Percentiles rank a stretch among this genome's conserved stretches.
Evolutionary conservation across 2,329 filamentous ascomycete genomes (phyloP).

Genomic region (Epicoccum nigrum): DNA sequence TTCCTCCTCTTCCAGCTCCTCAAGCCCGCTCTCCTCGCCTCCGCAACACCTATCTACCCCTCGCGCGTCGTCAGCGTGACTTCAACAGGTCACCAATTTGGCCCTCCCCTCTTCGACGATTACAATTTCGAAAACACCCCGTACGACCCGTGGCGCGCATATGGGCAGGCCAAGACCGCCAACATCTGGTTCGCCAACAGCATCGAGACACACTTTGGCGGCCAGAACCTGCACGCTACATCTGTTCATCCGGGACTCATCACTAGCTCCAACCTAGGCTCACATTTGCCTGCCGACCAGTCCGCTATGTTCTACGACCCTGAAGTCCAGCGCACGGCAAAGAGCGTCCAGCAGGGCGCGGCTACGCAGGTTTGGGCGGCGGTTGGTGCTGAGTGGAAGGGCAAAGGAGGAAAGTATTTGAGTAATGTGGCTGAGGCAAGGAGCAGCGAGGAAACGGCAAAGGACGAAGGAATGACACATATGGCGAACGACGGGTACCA

Average conservation of each 20-base stretch:
- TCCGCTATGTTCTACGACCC: constrained; percentile 9
- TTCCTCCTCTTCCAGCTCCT: constrained; percentile 62
- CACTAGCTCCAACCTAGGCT: constrained; percentile 14
- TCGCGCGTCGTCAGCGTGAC: constrained; percentile 58
- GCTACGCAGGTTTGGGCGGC: constrained; percentile 50
- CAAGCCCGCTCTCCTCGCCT: constrained; percentile 51
- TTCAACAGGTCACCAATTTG: constrained; percentile 47
- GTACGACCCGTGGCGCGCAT: constrained; percentile 50
- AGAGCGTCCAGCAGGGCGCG: constrained; percentile 47
- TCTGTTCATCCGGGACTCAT: constrained; percentile 31
- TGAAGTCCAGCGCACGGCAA: constrained; percentile 24
- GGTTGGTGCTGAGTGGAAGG: constrained; percentile 39
- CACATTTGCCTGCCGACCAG: constrained; percentile 11
- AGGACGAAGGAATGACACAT: constrained; percentile 13
- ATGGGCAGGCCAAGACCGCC: constrained; percentile 58
- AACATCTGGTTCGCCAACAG: constrained; percentile 46
- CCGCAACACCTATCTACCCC: constrained; percentile 43
- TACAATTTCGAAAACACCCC: constrained; percentile 45
- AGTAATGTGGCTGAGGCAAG: constrained; percentile 26
- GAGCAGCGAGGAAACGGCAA: constrained; percentile 14
- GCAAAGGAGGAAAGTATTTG: constrained; percentile 46
- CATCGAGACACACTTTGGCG: constrained; percentile 25
- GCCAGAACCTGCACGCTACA: constrained; percentile 20
- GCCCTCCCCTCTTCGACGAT: constrained; percentile 51
- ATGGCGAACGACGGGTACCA: constrained; percentile 24